Evolutionary conservation across 1,284 basidiomycete genomes (phyloP), one percentile per base, ranked within the genome.

Genomic region (Phlebopus sp.): DNA sequence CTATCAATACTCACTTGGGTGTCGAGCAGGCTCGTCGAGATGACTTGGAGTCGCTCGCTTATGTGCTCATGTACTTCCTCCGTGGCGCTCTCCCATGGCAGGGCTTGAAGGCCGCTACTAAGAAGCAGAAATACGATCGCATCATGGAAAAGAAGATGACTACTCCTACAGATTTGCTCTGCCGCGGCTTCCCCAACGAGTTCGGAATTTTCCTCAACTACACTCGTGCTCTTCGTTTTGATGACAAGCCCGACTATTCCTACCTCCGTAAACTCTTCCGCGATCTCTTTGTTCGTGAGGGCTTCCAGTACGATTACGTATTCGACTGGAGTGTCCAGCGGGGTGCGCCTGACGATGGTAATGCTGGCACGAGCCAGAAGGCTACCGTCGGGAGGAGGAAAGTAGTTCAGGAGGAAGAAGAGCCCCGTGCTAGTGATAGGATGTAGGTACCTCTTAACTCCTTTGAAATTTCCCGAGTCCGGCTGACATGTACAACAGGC

Each of bases 81-180:
- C 92, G 93, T 57, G 93, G 95, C 46, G 88, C 91, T 52, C 84
- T 97, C 37, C 95, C 95, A 17, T 97, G 95, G 95, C 95, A 97
- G 70, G 94, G 94, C 47, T 82, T 97, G 66, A 97, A 97, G 78
- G 95, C 94, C 53, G 94, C 94, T 31, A 97, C 94, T 50, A 97
- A 97, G 88, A 97, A 97, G 83, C 95, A 98, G 78, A 97, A 97
- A 76, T 97, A 97, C 73, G 95, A 97, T 70, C 85, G 93, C 50
- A 98, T 98, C 75, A 97, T 97, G 93, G 95, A 97, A 77, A 98
- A 97, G 84, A 95, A 97, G 82, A 97, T 97, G 94, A 97, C 94
- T 27, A 97, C 94, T 0, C 92, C 95, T 17, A 97, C 93, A 49
- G 93, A 97, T 67, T 78, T 94, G 49, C 82, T 98, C 21, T 97